Conservation (phyloP, 108 stramenopile species). For the Cyclotella baltica region DNA sequence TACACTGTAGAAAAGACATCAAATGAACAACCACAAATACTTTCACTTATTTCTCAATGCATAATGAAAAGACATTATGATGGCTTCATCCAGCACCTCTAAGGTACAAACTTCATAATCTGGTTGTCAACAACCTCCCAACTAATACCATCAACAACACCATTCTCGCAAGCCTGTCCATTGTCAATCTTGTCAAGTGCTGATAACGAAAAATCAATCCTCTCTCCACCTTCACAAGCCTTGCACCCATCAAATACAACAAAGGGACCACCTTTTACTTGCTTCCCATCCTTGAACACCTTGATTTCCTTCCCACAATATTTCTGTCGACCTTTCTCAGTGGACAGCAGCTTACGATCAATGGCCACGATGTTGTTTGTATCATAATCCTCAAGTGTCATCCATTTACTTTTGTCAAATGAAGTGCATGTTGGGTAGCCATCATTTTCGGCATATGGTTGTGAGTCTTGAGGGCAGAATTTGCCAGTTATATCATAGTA, state of each 20-base stretch:
- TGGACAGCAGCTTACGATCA: slow-evolving; percentile 6
- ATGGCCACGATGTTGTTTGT: slow-evolving; percentile 21
- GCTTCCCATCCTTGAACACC: slow-evolving; percentile 12
- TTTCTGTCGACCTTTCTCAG: slow-evolving; percentile 6
- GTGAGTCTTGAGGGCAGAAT: slow-evolving; percentile 2
- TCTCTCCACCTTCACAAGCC: neutral
- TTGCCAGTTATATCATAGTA: slow-evolving; percentile 18
- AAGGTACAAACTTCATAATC: slow-evolving; percentile 17
- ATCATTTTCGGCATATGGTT: slow-evolving; percentile 8
- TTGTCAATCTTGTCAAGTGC: slow-evolving; percentile 10
- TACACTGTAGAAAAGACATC: too few relatives aligned
- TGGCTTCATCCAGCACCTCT: neutral
- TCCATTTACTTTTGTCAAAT: slow-evolving; percentile 3
- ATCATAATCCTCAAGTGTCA: slow-evolving; percentile 13
- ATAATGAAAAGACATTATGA: neutral
- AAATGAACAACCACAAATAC: too few relatives aligned
- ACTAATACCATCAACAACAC: slow-evolving; percentile 1
- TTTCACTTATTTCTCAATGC: neutral
- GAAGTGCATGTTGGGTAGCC: slow-evolving; percentile 10
- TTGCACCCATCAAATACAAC: slow-evolving; percentile 21
- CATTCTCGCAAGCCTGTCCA: slow-evolving; percentile 20
- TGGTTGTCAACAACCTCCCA: slow-evolving; percentile 19
- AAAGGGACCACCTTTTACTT: slow-evolving; percentile 6
- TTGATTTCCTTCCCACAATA: slow-evolving; percentile 21
- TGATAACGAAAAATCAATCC: slow-evolving; percentile 20